phyloP scores from a whole-genome alignment of 2,329 filamentous ascomycete genomes.

The Aspergillus texensis region DNA sequence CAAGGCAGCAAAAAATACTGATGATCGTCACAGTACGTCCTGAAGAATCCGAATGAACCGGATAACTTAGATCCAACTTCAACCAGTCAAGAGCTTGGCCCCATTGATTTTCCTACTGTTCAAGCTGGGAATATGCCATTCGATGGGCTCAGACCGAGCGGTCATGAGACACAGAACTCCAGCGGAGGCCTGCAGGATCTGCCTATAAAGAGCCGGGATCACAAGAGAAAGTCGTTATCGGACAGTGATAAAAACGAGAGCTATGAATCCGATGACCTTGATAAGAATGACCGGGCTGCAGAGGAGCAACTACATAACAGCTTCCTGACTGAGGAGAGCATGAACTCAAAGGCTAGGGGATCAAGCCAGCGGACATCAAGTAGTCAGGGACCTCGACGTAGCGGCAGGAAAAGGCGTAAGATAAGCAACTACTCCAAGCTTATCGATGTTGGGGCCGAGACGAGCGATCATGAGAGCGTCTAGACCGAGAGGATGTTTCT shows the following conservation, averaged over 20 bases:
- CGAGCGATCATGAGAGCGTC: conserved; percentile 23
- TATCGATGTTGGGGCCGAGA: conserved; percentile 31
- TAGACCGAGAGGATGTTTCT: neutral
- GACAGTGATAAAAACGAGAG: neutral
- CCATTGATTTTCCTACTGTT: neutral
- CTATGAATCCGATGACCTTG: conserved; percentile 8
- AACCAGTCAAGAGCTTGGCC: neutral
- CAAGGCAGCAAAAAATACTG: conserved; percentile 3
- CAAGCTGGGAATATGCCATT: neutral
- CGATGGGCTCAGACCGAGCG: neutral
- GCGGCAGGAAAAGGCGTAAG: conserved; percentile 31
- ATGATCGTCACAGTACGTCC: conserved; percentile 16
- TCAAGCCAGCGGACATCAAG: conserved; percentile 7
- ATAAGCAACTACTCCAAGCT: conserved; percentile 35
- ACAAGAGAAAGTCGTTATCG: neutral
- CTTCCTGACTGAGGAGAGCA: neutral
- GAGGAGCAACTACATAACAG: neutral
- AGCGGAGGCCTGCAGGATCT: neutral
- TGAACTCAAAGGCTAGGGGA: neutral
- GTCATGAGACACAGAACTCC: neutral
- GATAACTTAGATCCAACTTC: neutral
- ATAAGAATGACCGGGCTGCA: conserved; percentile 11
- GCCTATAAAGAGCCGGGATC: neutral
- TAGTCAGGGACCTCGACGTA: conserved; percentile 18
- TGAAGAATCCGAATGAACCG: neutral